phyloP scores from a whole-genome alignment of 108 stramenopile species.

The Bacterosira constricta region DNA sequence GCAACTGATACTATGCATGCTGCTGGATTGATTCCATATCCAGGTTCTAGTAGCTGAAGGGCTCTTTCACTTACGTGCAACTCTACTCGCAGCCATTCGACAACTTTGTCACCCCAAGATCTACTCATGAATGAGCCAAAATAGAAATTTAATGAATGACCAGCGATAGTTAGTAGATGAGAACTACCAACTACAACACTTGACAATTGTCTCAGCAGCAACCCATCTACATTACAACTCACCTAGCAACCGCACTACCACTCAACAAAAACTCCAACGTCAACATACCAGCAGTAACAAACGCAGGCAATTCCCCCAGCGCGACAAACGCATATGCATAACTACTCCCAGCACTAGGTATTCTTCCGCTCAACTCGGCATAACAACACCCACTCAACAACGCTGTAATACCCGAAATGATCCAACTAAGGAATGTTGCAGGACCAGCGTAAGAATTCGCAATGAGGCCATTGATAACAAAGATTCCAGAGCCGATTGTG shows the following conservation, averaged over 20 bases:
- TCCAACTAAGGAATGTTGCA: slow-evolving; percentile 69
- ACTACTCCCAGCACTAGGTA: slow-evolving; percentile 80
- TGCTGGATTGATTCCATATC: slow-evolving; percentile 54
- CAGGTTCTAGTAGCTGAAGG: slow-evolving; percentile 48
- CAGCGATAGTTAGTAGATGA: too few relatives aligned
- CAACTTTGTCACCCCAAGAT: slow-evolving; percentile 91
- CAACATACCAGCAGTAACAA: slow-evolving; percentile 78
- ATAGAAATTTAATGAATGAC: too few relatives aligned
- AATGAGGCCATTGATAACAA: slow-evolving; percentile 89
- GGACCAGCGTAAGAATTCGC: slow-evolving; percentile 90
- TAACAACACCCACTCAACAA: slow-evolving; percentile 75
- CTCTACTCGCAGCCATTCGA: slow-evolving; percentile 63
- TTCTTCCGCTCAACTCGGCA: slow-evolving; percentile 83
- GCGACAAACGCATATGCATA: slow-evolving; percentile 86
- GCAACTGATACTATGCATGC: slow-evolving; percentile 43
- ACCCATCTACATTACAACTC: too few relatives aligned
- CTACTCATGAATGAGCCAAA: too few relatives aligned
- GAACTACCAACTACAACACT: too few relatives aligned
- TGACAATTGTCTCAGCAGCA: too few relatives aligned
- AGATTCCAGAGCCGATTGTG: slow-evolving; percentile 89
- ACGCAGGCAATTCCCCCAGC: slow-evolving; percentile 88
- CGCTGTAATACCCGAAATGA: slow-evolving; percentile 76
- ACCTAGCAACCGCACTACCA: slow-evolving; percentile 86
- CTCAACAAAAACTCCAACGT: slow-evolving; percentile 85
- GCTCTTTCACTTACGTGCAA: slow-evolving; percentile 20